Conservation (phyloP, 2,329 filamentous ascomycete genomes). For the Orbilia oligospora region DNA sequence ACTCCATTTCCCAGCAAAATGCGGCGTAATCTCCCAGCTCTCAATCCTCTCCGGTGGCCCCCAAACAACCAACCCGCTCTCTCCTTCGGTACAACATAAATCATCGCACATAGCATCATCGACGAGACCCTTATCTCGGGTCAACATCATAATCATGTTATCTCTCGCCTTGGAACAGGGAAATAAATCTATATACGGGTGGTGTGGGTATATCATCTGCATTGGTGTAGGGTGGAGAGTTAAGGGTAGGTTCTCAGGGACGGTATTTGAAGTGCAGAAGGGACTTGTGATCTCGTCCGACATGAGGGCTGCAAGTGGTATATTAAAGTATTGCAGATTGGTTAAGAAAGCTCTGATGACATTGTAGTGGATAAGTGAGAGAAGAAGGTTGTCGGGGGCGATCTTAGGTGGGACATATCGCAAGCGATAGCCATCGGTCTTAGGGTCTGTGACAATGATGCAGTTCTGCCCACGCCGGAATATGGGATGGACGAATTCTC, state of each 20-base stretch:
- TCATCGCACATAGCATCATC: conserved; percentile 62
- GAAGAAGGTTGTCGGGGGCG: conserved; percentile 51
- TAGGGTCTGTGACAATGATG: conserved; percentile 52
- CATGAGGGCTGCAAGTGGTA: conserved; percentile 44
- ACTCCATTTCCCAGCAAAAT: conserved; percentile 73
- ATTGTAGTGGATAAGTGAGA: conserved; percentile 58
- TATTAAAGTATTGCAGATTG: conserved; percentile 55
- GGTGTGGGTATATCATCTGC: conserved; percentile 65
- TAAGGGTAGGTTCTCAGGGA: conserved; percentile 44
- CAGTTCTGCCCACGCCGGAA: conserved; percentile 50
- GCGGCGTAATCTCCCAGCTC: conserved; percentile 55
- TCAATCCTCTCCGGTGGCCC: conserved; percentile 57
- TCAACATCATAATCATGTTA: conserved; percentile 65
- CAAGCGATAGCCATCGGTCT: conserved; percentile 50
- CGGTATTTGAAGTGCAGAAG: conserved; percentile 58
- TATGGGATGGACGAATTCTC: conserved; percentile 33
- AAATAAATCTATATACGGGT: conserved; percentile 67
- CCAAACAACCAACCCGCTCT: conserved; percentile 45
- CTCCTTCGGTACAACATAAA: conserved; percentile 56
- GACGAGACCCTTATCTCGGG: conserved; percentile 60
- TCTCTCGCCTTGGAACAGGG: conserved; percentile 66
- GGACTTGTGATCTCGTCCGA: conserved; percentile 62
- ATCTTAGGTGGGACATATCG: conserved; percentile 61
- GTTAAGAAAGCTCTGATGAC: conserved; percentile 54
- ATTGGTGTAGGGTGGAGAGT: conserved; percentile 65